Percentiles rank a stretch among this genome's conserved stretches.
phyloP scores from a whole-genome alignment of 2,329 filamentous ascomycete species.

The Aspergillus sp. region DNA sequence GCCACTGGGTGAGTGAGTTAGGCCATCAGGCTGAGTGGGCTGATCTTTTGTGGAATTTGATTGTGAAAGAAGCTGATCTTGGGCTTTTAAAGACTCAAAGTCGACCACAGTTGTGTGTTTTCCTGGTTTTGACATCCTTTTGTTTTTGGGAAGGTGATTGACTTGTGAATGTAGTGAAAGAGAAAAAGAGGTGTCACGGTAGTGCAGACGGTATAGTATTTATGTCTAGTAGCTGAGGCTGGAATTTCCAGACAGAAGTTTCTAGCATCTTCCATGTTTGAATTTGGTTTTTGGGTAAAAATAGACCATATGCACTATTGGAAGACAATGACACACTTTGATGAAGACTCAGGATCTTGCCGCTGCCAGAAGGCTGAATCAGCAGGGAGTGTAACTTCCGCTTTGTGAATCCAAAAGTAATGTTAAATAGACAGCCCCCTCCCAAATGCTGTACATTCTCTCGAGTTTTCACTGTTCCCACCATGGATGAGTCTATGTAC shows the following conservation, averaged over 20 bases:
- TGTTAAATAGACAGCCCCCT: no score
- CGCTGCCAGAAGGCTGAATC: not conserved
- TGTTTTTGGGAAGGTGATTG: not conserved
- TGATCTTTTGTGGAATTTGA: no score
- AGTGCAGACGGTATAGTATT: not conserved
- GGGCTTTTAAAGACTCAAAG: no score
- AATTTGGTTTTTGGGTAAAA: not conserved
- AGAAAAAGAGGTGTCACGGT: not conserved
- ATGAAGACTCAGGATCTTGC: not conserved
- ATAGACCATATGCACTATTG: not conserved
- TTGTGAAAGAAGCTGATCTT: no score
- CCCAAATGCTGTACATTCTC: no score
- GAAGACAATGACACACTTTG: not conserved
- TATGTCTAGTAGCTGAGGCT: not conserved
- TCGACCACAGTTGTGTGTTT: slow-evolving; percentile 8
- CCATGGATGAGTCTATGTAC: slow-evolving; percentile 8
- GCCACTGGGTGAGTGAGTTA: slow-evolving; percentile 8
- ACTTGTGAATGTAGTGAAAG: not conserved
- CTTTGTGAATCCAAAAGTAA: no score
- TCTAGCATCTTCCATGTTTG: not conserved
- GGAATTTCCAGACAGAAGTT: not conserved
- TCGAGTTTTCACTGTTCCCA: not conserved
- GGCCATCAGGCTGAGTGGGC: no score
- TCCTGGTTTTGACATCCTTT: slow-evolving; percentile 16
- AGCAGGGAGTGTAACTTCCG: not conserved